Conservation (phyloP, 352 stramenopile species). For the Phytophthora colocasiae region DNA sequence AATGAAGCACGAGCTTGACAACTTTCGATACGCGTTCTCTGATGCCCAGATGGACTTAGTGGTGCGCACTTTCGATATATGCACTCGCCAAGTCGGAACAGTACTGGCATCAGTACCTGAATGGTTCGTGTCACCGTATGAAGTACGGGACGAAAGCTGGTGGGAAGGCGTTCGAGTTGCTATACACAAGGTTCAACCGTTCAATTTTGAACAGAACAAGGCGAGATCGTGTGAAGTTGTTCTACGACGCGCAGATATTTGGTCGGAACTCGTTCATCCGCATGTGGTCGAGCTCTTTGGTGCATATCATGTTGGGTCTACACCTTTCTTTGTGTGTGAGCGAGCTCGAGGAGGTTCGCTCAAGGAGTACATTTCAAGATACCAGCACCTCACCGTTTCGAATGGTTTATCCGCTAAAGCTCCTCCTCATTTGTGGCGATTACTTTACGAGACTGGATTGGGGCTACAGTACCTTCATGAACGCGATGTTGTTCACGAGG, state of each 20-base stretch:
- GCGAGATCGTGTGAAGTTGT: constrained; percentile 20
- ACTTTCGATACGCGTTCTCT: constrained; percentile 36
- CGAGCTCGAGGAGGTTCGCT: constrained; percentile 22
- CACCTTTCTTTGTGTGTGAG: constrained; percentile 40
- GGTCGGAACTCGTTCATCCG: constrained; percentile 43
- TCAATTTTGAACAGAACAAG: background rate
- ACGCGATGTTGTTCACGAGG: constrained; percentile 37
- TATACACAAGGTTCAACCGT: constrained; percentile 1
- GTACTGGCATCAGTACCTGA: constrained; percentile 19
- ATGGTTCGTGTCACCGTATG: constrained; percentile 38
- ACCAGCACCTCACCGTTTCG: background rate
- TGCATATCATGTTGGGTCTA: constrained; percentile 24
- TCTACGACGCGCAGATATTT: constrained; percentile 32
- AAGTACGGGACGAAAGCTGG: constrained; percentile 36
- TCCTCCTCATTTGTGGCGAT: constrained; percentile 21
- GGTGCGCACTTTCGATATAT: constrained; percentile 20
- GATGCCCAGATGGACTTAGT: constrained; percentile 20
- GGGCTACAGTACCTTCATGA: constrained; percentile 45
- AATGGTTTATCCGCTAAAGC: background rate
- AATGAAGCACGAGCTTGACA: constrained; percentile 37
- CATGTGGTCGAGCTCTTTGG: constrained; percentile 43
- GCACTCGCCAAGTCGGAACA: background rate
- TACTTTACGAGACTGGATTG: constrained; percentile 33
- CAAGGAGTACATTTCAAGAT: constrained; percentile 11
- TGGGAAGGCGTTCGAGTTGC: constrained; percentile 42